phyloP scores from a whole-genome alignment of 2,329 filamentous ascomycete species.

The Xylariaceae sp. region DNA sequence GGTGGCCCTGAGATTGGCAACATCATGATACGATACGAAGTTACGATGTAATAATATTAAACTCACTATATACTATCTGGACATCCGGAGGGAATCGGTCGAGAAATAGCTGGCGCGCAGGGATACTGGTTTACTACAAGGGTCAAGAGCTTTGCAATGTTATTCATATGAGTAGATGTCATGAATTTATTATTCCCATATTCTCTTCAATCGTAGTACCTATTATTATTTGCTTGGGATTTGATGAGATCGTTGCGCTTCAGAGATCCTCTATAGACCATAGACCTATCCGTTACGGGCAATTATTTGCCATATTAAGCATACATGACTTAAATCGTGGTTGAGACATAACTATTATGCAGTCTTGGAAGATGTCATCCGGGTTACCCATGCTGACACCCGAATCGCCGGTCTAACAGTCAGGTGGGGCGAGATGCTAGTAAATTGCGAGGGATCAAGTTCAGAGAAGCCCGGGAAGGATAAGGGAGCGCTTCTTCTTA shows the following conservation, averaged over 20 bases:
- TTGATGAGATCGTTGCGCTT: not conserved
- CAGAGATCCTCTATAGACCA: not conserved
- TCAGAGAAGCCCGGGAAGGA: conserved; percentile 78
- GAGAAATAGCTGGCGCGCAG: too few species aligned
- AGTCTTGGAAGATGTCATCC: not conserved
- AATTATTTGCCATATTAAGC: not conserved
- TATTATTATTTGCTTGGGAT: conserved; percentile 5
- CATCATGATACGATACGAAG: not conserved
- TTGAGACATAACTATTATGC: not conserved
- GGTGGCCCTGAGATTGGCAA: not conserved
- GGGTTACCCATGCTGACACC: not conserved
- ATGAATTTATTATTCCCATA: conserved; percentile 3
- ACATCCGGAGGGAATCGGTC: not conserved
- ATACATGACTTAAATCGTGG: not conserved
- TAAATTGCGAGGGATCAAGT: not conserved
- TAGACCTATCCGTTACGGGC: not conserved
- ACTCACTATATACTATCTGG: not conserved
- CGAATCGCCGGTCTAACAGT: not conserved
- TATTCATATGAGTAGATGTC: too few species aligned
- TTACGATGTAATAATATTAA: not conserved
- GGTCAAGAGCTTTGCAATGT: too few species aligned
- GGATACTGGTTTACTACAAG: too few species aligned
- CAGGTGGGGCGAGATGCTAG: too few species aligned
- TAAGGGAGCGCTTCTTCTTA: conserved; percentile 87
- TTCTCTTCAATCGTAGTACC: conserved; percentile 4